Evolutionary conservation across 768 basidiomycete species (phyloP), one percentile per base, ranked within the genome.

Genomic region (Amanita brunnescens): DNA sequence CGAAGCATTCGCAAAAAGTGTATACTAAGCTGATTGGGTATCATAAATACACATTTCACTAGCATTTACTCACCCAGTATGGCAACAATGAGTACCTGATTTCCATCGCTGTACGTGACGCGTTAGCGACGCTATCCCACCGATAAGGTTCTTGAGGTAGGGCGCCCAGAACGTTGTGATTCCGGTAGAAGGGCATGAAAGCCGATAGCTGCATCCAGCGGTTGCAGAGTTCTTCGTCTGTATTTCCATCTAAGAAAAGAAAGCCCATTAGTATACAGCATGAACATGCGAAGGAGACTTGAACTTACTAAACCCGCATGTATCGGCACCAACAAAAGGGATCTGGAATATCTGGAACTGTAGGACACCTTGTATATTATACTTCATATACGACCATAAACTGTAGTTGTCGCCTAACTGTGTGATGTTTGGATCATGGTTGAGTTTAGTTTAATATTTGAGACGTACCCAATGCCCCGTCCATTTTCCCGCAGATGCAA

Each of bases 171-270:
- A 72, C 64, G 55, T 87, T 87, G 63, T 91, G 89, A 62, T 91
- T 91, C 47, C 88, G 72, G 64, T 80, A 89, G 72, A 91, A 91
- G 5, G 88, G 88, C 23, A 76, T 76, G 62, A 91, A 91, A 1
- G 87, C 88, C 2, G 84, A 74, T n/a, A 90, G 74, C 62, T 85
- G 81, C 87, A 87, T 89, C 89, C 89, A 91, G 14, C 89, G 77
- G 55, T 81, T 83, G 65, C 86, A 87, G 8, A 91, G 73, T 62
- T 90, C 87, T 63, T 91, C 88, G 57, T 87, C 78, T 6, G 83
- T 81, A 62, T 90, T 88, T 2, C 70, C 78, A 54, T 71, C 68
- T 72, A 53, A 35, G 38, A 52, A 34, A 35, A 18, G n/a, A n/a
- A n/a, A n/a, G n/a, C n/a, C n/a, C n/a, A n/a, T n/a, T n/a, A n/a